Evolutionary conservation across 345 rosid genomes (phyloP), one percentile per base, ranked within the genome.

Genomic region (Salix purpurea): DNA sequence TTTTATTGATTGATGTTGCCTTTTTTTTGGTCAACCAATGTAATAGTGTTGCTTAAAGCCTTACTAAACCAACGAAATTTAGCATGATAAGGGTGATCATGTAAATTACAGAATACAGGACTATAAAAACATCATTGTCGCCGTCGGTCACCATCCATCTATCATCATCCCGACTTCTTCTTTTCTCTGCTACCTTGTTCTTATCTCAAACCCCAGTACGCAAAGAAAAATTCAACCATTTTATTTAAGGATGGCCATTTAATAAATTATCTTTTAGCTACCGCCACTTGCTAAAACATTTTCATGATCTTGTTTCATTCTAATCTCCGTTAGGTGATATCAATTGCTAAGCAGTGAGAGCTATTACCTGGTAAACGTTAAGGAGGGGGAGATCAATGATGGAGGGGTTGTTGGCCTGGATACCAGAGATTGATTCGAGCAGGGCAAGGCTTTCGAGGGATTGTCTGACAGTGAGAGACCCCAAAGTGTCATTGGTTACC

Each of bases 401-500:
- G 78, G 89, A 84, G 71, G 99, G 99, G 78, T 96, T 96, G 85
- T 92, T 87, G 68, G 86, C 76, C 44, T 88, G 91, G 79, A 96
- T 73, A 34, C 96, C 96, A 50, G 90, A 80, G 69, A 96, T 85
- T 72, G 90, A 82, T 62, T 88, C 91, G 24, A 80, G 48, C 77
- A 96, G 84, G 36, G 91, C 96, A 74, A 92, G 83, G 65, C 83
- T 78, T 79, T 79, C 91, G 85, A 96, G 87, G 4, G 98, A 96
- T 24, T 80, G 79, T 21, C 76, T 69, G 0, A 76, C 89, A 37
- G 82, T 83, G 37, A 72, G 32, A 3, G 76, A 54, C 13, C 71
- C 80, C 18, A 84, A 40, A 0, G 85, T 56, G 34, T 70, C 75
- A 61, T 86, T 84, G 7, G 80, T 79, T n/a, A 71, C 80, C 69